Evolutionary conservation across 2,329 filamentous ascomycete genomes (phyloP), one percentile per base, ranked within the genome.

Genomic region (Alternaria triticina): DNA sequence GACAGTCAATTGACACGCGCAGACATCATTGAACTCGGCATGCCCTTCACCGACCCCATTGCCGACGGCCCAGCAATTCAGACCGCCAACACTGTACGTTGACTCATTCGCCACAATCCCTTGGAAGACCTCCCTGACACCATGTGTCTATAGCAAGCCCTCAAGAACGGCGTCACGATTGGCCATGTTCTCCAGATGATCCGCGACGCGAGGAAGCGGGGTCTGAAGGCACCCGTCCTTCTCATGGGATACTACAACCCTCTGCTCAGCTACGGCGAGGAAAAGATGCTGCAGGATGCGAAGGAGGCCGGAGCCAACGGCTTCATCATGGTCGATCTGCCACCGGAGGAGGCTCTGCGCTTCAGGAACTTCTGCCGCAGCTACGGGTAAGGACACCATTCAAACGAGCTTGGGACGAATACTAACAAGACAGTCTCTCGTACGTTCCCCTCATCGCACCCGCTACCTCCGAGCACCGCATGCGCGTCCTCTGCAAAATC

Each of bases 161-260:
- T 99, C 49, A 83, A 90, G 73, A 95, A 99, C 84, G 93, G 94
- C 64, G 92, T 98, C 68, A 97, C 91, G 11, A 91, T 97, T 66
- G 85, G 87, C 70, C 89, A 87, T 56, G 92, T 92, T 15, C 86
- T 99, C 44, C 86, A 91, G 74, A 95, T 97, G 86, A 91, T 97
- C 65, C 90, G 91, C 72, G 88, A 91, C 66, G 93, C 95, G 50
- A 87, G 96, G 74, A 86, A 87, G 71, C 87, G 86, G 66, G 96
- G 96, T 45, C 85, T 98, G 59, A 90, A 87, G 74, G 89, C 91
- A 1, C 96, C 96, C 1, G 88, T 99, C 45, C 83, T 99, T 77
- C 87, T 99, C 70, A 99, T 99, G 96, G 96, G 96, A 74, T 99
- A 99, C 87, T 99, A 97, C 84, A 99, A 99, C 84, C 96, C 96